These are phyloP conservation scores for Vitis rotundifolia DNA, from an alignment of 164 flowering plant genomes.

Conservation along the genomic window DNA sequence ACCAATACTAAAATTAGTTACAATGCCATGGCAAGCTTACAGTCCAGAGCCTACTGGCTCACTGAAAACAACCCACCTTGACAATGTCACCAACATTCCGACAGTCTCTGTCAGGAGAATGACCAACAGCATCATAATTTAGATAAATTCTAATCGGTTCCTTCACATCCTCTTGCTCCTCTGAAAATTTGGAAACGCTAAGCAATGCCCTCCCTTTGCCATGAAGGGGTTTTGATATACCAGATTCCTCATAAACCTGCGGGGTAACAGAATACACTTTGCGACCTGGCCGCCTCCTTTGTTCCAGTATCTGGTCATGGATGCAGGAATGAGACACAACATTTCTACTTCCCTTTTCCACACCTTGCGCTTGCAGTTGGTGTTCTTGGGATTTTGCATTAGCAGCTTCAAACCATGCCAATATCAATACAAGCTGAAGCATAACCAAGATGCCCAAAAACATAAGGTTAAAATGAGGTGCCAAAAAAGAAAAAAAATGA, in stretches of 20 bases:
- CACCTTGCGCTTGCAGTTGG: conserved; percentile 29
- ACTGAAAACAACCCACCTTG: conserved; percentile 56
- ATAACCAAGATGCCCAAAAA: conserved; percentile 2
- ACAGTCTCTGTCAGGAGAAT: conserved; percentile 94
- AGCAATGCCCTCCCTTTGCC: conserved; percentile 76
- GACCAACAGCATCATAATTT: conserved; percentile 99
- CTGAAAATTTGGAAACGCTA: conserved; percentile 27
- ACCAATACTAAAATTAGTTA: conserved; percentile 7
- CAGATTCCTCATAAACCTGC: conserved; percentile 67
- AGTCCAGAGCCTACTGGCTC: not conserved
- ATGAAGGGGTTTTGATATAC: conserved; percentile 33
- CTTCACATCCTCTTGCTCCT: conserved; percentile 42
- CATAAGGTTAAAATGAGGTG: too few species aligned
- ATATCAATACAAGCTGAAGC: conserved; percentile 54
- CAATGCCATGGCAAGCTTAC: not conserved
- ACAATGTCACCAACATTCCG: conserved; percentile 79
- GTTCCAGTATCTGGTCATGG: conserved; percentile 92
- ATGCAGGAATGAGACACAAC: conserved; percentile 88
- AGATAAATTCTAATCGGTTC: conserved; percentile 90
- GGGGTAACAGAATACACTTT: conserved; percentile 87
- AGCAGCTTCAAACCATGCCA: conserved; percentile 40
- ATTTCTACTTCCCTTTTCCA: conserved; percentile 37
- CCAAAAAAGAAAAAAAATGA: not conserved
- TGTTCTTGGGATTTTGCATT: conserved; percentile 33
- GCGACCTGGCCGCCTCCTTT: conserved; percentile 81